A percentile compares a stretch with the other conserved stretches of the same genome.
phyloP scores from a whole-genome alignment of 2,329 filamentous ascomycete genomes.

The Cadophora sp. region DNA sequence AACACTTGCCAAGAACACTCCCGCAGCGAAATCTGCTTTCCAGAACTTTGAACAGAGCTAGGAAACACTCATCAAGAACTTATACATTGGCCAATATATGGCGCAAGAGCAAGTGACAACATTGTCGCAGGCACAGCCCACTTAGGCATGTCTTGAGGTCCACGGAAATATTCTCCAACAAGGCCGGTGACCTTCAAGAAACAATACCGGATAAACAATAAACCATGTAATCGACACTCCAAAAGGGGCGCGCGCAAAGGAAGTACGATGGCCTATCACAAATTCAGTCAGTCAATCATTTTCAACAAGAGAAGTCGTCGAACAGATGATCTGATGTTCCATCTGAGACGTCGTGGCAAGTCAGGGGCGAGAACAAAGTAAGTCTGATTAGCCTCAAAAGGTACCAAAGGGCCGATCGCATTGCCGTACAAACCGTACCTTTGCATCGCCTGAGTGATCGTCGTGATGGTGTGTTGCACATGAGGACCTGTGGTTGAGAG shows the following conservation, averaged over 20 bases:
- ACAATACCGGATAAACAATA: neutral
- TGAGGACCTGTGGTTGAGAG: slow-evolving; percentile 2
- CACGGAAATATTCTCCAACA: neutral
- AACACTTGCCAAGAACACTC: neutral
- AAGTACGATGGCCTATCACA: neutral
- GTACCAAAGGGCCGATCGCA: neutral
- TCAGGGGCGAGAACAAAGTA: neutral
- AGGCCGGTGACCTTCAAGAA: neutral
- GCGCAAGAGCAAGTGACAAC: neutral
- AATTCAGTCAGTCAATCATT: neutral
- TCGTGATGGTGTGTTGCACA: neutral
- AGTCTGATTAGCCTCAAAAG: neutral
- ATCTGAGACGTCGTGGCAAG: neutral
- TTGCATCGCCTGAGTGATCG: too few relatives aligned
- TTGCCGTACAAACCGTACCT: neutral
- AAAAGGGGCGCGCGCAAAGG: neutral
- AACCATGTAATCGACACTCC: neutral
- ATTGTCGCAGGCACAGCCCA: neutral
- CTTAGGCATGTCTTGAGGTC: neutral
- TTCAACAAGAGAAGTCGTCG: neutral
- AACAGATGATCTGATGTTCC: neutral
- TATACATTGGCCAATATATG: neutral
- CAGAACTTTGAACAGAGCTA: neutral
- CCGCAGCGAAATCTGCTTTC: neutral
- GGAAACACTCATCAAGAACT: neutral